Evolutionary conservation across 2,329 filamentous ascomycete genomes (phyloP).

Genomic region (Nannizzia gypsea): DNA sequence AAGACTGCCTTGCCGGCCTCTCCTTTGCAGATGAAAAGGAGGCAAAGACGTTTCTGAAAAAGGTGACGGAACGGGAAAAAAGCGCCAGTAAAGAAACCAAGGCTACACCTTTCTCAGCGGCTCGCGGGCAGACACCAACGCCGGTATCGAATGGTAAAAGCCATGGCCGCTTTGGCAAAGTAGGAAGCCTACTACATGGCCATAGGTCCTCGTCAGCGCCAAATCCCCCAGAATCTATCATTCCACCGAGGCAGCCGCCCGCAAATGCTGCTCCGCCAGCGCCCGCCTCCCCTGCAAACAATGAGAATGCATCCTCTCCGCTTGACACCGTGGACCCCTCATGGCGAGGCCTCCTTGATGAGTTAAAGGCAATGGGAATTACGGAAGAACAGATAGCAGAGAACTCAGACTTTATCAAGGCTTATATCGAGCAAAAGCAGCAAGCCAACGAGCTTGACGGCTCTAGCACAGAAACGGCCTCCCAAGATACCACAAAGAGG

Average conservation of each 20-base stretch:
- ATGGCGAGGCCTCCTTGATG: conserved; percentile 49
- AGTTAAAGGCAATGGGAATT: conserved; percentile 53
- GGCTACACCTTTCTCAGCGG: conserved; percentile 57
- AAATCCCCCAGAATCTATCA: conserved; percentile 34
- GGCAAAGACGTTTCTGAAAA: conserved; percentile 92
- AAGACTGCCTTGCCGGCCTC: conserved; percentile 78
- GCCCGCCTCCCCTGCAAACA: conserved; percentile 25
- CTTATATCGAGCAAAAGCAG: conserved; percentile 54
- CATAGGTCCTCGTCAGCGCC: conserved; percentile 39
- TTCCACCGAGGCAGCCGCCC: conserved; percentile 30
- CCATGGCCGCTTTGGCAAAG: conserved; percentile 40
- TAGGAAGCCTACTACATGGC: conserved; percentile 38
- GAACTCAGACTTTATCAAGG: conserved; percentile 57
- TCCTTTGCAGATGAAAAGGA: conserved; percentile 97
- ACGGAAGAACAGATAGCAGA: conserved; percentile 56
- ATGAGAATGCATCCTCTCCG: conserved; percentile 18
- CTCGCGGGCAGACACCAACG: conserved; percentile 38
- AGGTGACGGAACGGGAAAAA: conserved; percentile 92
- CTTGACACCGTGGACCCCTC: conserved; percentile 53
- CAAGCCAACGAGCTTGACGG: conserved; percentile 26
- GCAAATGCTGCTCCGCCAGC: conserved; percentile 13
- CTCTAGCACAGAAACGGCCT: conserved; percentile 26
- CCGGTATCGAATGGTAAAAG: conserved; percentile 35
- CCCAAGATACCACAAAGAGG: conserved; percentile 36
- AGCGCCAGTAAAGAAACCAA: conserved; percentile 81